Conservation (phyloP, 2,329 filamentous ascomycete species). For the Epichloe sp. region DNA sequence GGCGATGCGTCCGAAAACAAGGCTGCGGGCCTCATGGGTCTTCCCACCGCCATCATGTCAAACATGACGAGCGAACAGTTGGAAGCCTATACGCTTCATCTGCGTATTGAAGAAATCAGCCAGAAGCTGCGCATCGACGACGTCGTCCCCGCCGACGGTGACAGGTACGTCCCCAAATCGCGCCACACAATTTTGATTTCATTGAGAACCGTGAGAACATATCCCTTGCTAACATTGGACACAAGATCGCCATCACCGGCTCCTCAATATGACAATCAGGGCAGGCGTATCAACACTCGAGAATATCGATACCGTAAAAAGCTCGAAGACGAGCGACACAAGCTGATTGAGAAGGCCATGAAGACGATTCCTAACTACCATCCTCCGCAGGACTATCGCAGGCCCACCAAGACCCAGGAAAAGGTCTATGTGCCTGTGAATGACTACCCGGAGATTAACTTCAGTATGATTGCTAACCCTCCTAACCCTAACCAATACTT, state of each 20-base stretch:
- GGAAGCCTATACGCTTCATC: slow-evolving; percentile 88
- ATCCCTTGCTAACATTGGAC: slow-evolving; percentile 4
- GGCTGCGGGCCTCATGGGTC: slow-evolving; percentile 91
- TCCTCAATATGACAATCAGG: slow-evolving; percentile 98
- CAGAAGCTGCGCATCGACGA: slow-evolving; percentile 99
- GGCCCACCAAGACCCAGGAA: slow-evolving; percentile 98
- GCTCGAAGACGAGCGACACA: slow-evolving; percentile 96
- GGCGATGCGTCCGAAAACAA: slow-evolving; percentile 97
- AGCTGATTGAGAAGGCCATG: slow-evolving; percentile 97
- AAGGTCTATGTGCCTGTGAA: slow-evolving; percentile 99
- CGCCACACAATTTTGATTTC: neutral
- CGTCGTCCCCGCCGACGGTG: slow-evolving; percentile 91
- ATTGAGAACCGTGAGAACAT: neutral
- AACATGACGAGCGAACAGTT: slow-evolving; percentile 98
- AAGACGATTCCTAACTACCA: slow-evolving; percentile 99
- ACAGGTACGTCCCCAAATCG: slow-evolving; percentile 52
- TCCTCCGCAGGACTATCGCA: slow-evolving; percentile 93
- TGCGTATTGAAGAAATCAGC: slow-evolving; percentile 97
- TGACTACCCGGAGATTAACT: slow-evolving; percentile 99
- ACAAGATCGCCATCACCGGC: slow-evolving; percentile 89
- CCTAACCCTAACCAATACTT: slow-evolving; percentile 54
- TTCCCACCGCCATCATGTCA: slow-evolving; percentile 89
- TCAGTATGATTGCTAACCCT: slow-evolving; percentile 99
- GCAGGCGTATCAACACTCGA: slow-evolving; percentile 96
- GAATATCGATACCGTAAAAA: slow-evolving; percentile 97